Conservation (phyloP, 108 stramenopile species). For the Cyclotella baltica region DNA sequence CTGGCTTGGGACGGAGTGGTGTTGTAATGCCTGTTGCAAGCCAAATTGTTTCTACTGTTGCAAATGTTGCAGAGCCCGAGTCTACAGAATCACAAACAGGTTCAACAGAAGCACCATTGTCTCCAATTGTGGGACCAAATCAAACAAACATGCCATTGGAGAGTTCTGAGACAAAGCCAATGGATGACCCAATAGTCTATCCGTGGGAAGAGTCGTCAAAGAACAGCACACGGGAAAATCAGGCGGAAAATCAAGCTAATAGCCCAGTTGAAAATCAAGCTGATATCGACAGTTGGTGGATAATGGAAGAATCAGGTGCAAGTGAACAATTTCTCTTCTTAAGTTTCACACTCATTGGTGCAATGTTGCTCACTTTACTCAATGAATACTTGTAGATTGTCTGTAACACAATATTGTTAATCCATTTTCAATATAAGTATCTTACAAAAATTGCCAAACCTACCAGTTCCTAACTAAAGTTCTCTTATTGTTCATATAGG, state of each 20-base stretch:
- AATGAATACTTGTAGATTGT: too few species aligned
- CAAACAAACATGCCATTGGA: background rate
- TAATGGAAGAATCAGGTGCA: slow-evolving; percentile 12
- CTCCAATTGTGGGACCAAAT: background rate
- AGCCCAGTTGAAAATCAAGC: background rate
- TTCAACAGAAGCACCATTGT: background rate
- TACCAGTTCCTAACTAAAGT: too few species aligned
- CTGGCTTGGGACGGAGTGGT: slow-evolving; percentile 19
- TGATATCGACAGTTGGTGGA: slow-evolving; percentile 21
- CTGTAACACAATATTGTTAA: too few species aligned
- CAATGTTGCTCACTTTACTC: background rate
- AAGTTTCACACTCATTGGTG: background rate
- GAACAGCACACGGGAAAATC: background rate
- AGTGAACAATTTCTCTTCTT: background rate
- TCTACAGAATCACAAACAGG: background rate
- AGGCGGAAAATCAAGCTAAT: slow-evolving; percentile 6
- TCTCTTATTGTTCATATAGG: too few species aligned
- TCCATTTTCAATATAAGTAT: too few species aligned
- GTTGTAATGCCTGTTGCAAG: slow-evolving; percentile 6
- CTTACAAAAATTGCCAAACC: too few species aligned
- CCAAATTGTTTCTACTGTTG: slow-evolving; percentile 4
- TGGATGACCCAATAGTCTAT: background rate
- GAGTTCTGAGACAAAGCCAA: background rate
- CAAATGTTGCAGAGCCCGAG: slow-evolving; percentile 4
- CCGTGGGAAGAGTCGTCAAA: background rate